Conservation (phyloP, 768 basidiomycete genomes). For the Hysterangium stoloniferum region DNA sequence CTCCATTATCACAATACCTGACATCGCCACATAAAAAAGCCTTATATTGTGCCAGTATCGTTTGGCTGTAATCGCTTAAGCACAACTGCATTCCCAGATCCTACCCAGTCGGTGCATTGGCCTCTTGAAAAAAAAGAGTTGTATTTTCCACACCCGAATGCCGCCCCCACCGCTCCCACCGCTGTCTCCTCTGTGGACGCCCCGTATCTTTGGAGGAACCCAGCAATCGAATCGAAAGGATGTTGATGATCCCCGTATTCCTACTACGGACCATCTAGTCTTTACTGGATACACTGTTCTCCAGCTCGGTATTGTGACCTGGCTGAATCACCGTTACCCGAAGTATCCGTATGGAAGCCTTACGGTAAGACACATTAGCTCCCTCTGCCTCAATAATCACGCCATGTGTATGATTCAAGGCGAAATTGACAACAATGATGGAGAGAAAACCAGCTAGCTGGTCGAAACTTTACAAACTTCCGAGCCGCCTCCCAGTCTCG, state of each 20-base stretch:
- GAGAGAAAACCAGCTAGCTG: not conserved
- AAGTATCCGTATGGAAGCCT: not conserved
- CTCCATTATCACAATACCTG: too few relatives aligned
- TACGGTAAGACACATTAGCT: not conserved
- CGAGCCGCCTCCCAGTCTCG: not conserved
- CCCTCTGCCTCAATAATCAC: too few relatives aligned
- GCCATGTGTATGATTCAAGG: not conserved
- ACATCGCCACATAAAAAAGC: too few relatives aligned
- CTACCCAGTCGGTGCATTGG: too few relatives aligned
- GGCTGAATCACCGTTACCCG: not conserved
- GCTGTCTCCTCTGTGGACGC: not conserved
- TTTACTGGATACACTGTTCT: not conserved
- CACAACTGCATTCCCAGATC: too few relatives aligned
- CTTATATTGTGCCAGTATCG: too few relatives aligned
- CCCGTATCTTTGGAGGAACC: not conserved
- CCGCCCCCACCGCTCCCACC: not conserved
- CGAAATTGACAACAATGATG: not conserved
- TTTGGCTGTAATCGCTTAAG: too few relatives aligned
- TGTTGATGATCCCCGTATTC: not conserved
- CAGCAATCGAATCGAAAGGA: not conserved
- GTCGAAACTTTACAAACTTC: conserved; percentile 7
- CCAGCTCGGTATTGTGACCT: not conserved
- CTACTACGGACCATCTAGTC: not conserved
- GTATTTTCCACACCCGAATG: too few relatives aligned
- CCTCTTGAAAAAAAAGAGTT: too few relatives aligned